Conservation (phyloP, 495 filamentous ascomycete genomes). For the Hypoxylon lienhwacheense region DNA sequence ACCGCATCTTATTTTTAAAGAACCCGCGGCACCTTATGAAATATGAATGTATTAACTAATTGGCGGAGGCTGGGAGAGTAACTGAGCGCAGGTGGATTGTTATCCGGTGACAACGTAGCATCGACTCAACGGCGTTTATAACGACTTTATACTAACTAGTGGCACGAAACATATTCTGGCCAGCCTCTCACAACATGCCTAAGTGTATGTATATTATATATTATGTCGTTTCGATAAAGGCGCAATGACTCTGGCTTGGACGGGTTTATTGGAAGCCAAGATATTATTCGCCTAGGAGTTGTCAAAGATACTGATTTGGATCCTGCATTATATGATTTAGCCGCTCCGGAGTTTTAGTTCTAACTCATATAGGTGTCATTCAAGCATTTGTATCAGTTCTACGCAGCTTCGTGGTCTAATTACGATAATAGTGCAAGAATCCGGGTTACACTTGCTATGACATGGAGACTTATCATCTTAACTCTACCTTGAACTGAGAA, state of each 20-base stretch:
- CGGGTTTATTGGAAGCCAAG: too few species aligned
- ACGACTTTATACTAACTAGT: background rate
- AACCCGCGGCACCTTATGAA: conserved; percentile 53
- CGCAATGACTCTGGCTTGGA: conserved; percentile 7
- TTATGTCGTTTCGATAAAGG: conserved; percentile 3
- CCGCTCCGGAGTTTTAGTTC: background rate
- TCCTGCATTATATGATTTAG: background rate
- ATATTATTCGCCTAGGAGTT: background rate
- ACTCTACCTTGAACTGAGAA: too few species aligned
- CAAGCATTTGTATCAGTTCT: too few species aligned
- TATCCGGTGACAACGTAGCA: background rate
- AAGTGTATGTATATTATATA: conserved; percentile 7
- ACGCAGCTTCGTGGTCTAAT: too few species aligned
- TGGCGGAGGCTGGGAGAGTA: background rate
- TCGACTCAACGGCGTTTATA: conserved; percentile 8
- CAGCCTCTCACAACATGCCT: background rate
- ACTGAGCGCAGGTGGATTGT: background rate
- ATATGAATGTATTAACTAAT: conserved; percentile 30
- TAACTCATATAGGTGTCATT: too few species aligned
- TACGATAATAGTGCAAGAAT: too few species aligned
- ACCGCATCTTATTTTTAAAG: conserved; percentile 83
- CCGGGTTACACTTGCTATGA: too few species aligned
- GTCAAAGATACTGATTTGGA: background rate
- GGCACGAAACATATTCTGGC: background rate
- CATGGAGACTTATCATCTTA: too few species aligned